Conservation (phyloP, 495 filamentous ascomycete genomes). For the Aspergillus sclerotioniger region DNA sequence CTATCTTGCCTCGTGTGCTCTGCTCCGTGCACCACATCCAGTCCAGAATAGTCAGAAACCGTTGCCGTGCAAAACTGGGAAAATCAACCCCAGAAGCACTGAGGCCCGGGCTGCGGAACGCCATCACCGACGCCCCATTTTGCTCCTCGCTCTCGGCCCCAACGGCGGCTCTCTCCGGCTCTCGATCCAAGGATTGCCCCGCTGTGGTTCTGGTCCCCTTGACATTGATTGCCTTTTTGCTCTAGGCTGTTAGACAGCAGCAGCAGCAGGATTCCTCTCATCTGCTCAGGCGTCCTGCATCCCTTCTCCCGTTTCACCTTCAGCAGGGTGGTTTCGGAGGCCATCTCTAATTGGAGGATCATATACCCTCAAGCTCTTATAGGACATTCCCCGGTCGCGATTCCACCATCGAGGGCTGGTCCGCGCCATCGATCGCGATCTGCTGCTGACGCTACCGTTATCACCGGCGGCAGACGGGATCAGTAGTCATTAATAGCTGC, state of each 20-base stretch:
- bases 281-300: conserved; percentile 2
- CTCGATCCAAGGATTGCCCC: conserved; percentile 18
- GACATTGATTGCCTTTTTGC: neutral
- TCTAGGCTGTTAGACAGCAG: neutral
- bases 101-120: neutral
- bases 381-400: neutral
- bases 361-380: conserved; percentile 3
- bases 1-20: conserved; percentile 12
- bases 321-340: neutral
- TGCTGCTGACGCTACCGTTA: conserved; percentile 3
- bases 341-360: neutral
- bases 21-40: conserved; percentile 7
- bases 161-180: conserved; percentile 21
- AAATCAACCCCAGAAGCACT: neutral
- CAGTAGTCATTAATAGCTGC: conserved; percentile 1
- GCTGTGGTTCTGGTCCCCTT: conserved; percentile 14
- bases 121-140: neutral
- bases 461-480: neutral
- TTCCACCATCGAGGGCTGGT: conserved; percentile 11
- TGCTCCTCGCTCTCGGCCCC: neutral
- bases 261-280: neutral
- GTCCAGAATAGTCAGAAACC: neutral
- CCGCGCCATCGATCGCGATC: conserved; percentile 13
- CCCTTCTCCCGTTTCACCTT: neutral
- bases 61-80: neutral